Base-by-base conservation (phyloP, 495 filamentous ascomycete genomes). In the Podospora bellae-mahoneyi region DNA sequence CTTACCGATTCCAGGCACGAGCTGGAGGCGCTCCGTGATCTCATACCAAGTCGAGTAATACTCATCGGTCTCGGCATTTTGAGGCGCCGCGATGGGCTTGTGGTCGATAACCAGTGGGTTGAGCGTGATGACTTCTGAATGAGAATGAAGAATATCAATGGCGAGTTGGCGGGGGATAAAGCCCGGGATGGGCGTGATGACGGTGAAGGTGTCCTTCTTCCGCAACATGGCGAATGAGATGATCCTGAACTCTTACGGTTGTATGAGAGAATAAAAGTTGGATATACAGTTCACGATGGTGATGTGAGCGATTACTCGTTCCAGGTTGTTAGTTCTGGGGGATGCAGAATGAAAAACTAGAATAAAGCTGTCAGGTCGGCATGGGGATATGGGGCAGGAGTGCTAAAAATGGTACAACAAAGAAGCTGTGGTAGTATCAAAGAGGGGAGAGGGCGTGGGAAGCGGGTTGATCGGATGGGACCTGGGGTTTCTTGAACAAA, bases 101-200 rank as follows among this genome's bases (percentile, higher is more conserved):
- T 90, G 85, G 4, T 84, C 81, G 66, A 91, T 82, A 18, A 93
- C 91, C 26, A 92, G 85, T 0, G 91, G 91, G 73, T 92, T 93
- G 27, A 92, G 81, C 0, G 87, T 88, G 74, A 93, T 92, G 76
- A 93, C 90, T 69, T 87, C 87, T 65, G 82, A 79, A 73, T 92
- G 91, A 66, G 86, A 77, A 68, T 82, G 73, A 13, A 83, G 77
- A 57, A 83, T 78, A 57, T 81, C 81, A 68, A 83, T 72, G 60
- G 81, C 75, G 55, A 80, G 73, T 72, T 81, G 81, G 67, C 81
- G 81, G 19, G 81, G 80, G 62, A 83, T 83, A 60, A 81, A 83
- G 62, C 76, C 72, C 66, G 81, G 81, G 60, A 83, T 82, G 27
- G 81, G 81, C 55, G 80, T 83, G 70, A 83, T 79, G 16, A 83